Conservation (phyloP, 2,329 filamentous ascomycete genomes). For the Monilinia aucupariae region DNA sequence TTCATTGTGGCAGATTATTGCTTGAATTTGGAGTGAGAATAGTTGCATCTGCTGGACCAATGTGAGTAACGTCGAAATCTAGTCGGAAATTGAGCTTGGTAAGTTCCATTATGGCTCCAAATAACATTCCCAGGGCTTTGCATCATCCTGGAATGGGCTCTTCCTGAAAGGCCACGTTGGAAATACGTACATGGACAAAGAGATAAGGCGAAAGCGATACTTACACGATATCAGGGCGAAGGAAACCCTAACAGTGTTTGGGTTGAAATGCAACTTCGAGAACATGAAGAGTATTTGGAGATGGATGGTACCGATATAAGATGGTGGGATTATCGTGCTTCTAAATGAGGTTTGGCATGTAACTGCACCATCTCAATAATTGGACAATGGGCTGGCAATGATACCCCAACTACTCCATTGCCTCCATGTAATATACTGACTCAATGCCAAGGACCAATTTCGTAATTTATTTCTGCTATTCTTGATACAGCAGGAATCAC, state of each 20-base stretch:
- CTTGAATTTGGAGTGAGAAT: slow-evolving; percentile 51
- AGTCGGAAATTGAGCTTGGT: slow-evolving; percentile 39
- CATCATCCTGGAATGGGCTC: slow-evolving; percentile 40
- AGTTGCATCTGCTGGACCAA: slow-evolving; percentile 42
- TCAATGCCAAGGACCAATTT: slow-evolving; percentile 31
- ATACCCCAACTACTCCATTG: slow-evolving; percentile 6
- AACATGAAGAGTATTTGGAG: slow-evolving; percentile 46
- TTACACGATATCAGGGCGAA: slow-evolving; percentile 48
- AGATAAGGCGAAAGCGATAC: slow-evolving; percentile 36
- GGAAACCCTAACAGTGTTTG: slow-evolving; percentile 46
- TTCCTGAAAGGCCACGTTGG: slow-evolving; percentile 46
- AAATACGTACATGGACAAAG: slow-evolving; percentile 38
- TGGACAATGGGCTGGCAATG: slow-evolving; percentile 44
- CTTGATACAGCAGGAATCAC: slow-evolving; percentile 46
- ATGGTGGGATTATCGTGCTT: slow-evolving; percentile 51
- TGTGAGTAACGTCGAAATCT: slow-evolving; percentile 40
- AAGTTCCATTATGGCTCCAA: slow-evolving; percentile 48
- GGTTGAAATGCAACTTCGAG: slow-evolving; percentile 45
- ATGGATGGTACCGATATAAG: slow-evolving; percentile 48
- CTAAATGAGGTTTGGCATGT: slow-evolving; percentile 45
- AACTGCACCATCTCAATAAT: slow-evolving; percentile 48
- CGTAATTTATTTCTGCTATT: slow-evolving; percentile 51
- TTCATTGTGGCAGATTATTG: slow-evolving; percentile 52
- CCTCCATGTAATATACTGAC: slow-evolving; percentile 10
- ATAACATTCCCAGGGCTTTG: slow-evolving; percentile 47